Conservation (phyloP, 495 filamentous ascomycete genomes). For the Elasticomyces elasticus region DNA sequence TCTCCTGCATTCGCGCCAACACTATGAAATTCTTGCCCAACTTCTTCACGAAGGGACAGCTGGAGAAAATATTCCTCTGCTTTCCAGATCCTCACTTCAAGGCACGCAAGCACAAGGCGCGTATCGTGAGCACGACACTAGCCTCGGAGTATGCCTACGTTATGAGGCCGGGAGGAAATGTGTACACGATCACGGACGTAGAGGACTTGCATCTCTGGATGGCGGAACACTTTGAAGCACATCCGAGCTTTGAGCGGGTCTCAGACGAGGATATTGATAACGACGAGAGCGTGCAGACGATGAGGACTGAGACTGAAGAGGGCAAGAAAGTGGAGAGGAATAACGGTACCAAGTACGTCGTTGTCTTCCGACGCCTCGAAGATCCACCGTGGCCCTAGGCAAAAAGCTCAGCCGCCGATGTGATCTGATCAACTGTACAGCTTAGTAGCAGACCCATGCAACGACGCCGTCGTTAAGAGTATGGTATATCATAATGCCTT, state of each 20-base stretch:
- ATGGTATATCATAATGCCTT: too few relatives aligned
- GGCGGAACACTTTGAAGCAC: conserved; percentile 66
- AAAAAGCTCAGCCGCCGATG: too few relatives aligned
- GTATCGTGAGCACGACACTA: conserved; percentile 81
- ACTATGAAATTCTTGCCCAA: conserved; percentile 98
- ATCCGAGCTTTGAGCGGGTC: conserved; percentile 57
- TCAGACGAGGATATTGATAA: conserved; percentile 32
- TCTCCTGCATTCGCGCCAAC: conserved; percentile 77
- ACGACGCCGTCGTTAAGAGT: too few relatives aligned
- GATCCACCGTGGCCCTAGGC: conserved; percentile 68
- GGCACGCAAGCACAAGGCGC: conserved; percentile 87
- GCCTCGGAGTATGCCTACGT: conserved; percentile 91
- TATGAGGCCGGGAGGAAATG: conserved; percentile 66
- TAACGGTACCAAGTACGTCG: conserved; percentile 77
- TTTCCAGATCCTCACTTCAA: conserved; percentile 99
- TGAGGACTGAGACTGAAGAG: conserved; percentile 86
- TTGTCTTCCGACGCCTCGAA: conserved; percentile 67
- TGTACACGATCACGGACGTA: conserved; percentile 96
- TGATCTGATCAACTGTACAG: too few relatives aligned
- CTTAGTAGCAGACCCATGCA: too few relatives aligned
- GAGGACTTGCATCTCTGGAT: conserved; percentile 92
- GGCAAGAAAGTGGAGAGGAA: conserved; percentile 94
- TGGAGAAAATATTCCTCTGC: conserved; percentile 88
- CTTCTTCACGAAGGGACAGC: conserved; percentile 67
- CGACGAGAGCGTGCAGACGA: conserved; percentile 69